phyloP scores from a whole-genome alignment of 2,329 filamentous ascomycete genomes.

The Fusarium burgessii region DNA sequence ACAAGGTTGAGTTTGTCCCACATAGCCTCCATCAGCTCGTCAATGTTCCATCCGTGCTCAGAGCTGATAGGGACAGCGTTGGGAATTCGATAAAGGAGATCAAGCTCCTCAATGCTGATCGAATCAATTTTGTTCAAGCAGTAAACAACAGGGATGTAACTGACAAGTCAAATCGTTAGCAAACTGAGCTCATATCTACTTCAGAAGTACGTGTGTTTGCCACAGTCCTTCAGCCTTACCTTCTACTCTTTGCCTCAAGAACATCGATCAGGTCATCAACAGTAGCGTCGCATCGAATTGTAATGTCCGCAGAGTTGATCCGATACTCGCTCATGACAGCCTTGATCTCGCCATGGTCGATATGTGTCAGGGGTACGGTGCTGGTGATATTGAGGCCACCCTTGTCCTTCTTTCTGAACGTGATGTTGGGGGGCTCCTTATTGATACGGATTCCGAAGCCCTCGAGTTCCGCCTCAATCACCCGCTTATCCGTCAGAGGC shows the following conservation, averaged over 20 bases:
- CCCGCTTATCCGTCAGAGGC: slow-evolving; percentile 93
- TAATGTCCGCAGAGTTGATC: slow-evolving; percentile 96
- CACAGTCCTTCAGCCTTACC: slow-evolving; percentile 45
- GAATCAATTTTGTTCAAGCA: slow-evolving; percentile 99
- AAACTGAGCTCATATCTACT: slow-evolving; percentile 2
- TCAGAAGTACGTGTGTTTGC: slow-evolving; percentile 1
- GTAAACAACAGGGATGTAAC: slow-evolving; percentile 99
- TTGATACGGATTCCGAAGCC: slow-evolving; percentile 98
- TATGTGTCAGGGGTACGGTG: slow-evolving; percentile 91
- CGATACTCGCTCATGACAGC: slow-evolving; percentile 98
- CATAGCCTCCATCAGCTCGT: slow-evolving; percentile 97
- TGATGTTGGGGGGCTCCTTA: slow-evolving; percentile 96
- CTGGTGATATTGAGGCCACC: slow-evolving; percentile 96
- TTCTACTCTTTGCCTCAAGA: slow-evolving; percentile 89
- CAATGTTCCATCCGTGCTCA: slow-evolving; percentile 97
- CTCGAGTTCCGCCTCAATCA: slow-evolving; percentile 95
- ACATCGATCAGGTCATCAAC: slow-evolving; percentile 97
- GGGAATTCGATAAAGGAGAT: slow-evolving; percentile 94
- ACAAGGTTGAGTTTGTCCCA: slow-evolving; percentile 96
- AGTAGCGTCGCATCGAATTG: slow-evolving; percentile 97
- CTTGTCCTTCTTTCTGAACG: slow-evolving; percentile 99
- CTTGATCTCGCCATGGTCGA: slow-evolving; percentile 96
- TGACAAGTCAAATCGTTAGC: slow-evolving; percentile 51
- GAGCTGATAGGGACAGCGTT: slow-evolving; percentile 98
- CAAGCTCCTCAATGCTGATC: slow-evolving; percentile 97